Evolutionary conservation across 148 eudicot genomes (phyloP), one percentile per base, ranked within the genome.

Genomic region (Amaranthus cruentus): DNA sequence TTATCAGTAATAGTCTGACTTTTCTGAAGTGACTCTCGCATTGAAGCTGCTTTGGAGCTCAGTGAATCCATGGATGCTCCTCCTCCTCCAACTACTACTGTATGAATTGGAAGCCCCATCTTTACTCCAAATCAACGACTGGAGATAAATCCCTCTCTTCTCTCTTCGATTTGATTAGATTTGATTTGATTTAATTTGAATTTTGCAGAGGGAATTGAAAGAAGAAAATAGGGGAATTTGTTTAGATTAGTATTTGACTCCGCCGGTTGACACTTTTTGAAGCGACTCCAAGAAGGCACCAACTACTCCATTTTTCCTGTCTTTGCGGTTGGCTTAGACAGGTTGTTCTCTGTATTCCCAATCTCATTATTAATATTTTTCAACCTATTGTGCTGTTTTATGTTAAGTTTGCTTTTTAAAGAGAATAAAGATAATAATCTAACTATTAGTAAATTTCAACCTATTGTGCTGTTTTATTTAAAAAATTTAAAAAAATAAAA

Each of bases 11-110:
- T 90, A 4, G 84, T 82, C 69, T 90, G 97, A 70, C 93, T 90
- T 81, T 90, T 91, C 47, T 73, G 87, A 61, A 95, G 71, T n/a
- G 96, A 87, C 50, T 91, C 97, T 61, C 89, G 85, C 97, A 95
- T 95, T 75, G 75, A 75, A 10, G 89, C 85, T 42, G 97, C 97
- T 83, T 82, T 87, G 5, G 84, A 85, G 66, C 89, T 84, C 79
- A 95, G 69, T 47, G 75, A 47, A 72, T 89, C 93, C 73, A 77
- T 78, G 48, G 75, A 44, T 67, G 78, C 12, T 44, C 84, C 14
- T 75, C 68, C 9, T 68, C n/a, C 49, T 62, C 62, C 38, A 28
- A 28, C 12, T 53, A 63, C 62, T 63, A 53, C 42, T 62, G 73
- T 74, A 13, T 71, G 75, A 14, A 79, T 46, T 53, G 76, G 85